phyloP scores from a whole-genome alignment of 2,329 filamentous ascomycete genomes.

The Aureobasidium namibiae region DNA sequence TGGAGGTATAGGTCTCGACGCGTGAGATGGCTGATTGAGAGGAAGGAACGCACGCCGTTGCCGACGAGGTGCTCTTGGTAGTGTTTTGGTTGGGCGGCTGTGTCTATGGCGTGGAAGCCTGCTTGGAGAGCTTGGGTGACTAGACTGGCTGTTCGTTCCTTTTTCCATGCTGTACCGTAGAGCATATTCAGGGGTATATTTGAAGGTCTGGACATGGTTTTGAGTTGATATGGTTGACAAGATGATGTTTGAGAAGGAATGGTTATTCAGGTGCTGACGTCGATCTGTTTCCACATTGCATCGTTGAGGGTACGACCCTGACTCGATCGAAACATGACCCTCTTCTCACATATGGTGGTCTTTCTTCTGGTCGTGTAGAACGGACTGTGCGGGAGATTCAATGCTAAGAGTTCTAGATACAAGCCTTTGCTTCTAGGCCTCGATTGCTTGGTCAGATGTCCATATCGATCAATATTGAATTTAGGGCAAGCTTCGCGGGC shows the following conservation, averaged over 20 bases:
- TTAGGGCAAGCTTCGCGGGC: neutral
- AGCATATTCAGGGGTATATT: conserved; percentile 39
- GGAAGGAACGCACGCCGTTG: conserved; percentile 54
- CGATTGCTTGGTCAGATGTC: neutral
- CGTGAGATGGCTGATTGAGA: conserved; percentile 50
- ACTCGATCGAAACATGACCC: neutral
- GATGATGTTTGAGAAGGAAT: neutral
- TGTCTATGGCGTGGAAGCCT: conserved; percentile 69
- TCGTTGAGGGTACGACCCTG: neutral
- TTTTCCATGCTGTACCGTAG: conserved; percentile 86
- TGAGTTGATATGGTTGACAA: neutral
- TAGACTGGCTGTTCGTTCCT: conserved; percentile 55
- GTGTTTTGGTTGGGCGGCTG: conserved; percentile 69
- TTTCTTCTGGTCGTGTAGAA: too few species aligned
- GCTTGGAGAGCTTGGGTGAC: conserved; percentile 59
- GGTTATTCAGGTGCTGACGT: neutral
- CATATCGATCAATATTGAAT: neutral
- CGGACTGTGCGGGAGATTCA: too few species aligned
- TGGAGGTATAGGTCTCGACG: conserved; percentile 63
- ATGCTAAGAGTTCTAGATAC: neutral
- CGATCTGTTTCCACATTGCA: neutral
- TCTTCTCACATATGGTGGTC: neutral
- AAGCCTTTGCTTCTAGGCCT: neutral
- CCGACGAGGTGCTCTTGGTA: conserved; percentile 68
- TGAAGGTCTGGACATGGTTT: neutral